A percentile compares a stretch with the other conserved stretches of the same genome.
Conservation (phyloP, 2,329 filamentous ascomycete genomes). For the Rhynchosporium graminicola region DNA sequence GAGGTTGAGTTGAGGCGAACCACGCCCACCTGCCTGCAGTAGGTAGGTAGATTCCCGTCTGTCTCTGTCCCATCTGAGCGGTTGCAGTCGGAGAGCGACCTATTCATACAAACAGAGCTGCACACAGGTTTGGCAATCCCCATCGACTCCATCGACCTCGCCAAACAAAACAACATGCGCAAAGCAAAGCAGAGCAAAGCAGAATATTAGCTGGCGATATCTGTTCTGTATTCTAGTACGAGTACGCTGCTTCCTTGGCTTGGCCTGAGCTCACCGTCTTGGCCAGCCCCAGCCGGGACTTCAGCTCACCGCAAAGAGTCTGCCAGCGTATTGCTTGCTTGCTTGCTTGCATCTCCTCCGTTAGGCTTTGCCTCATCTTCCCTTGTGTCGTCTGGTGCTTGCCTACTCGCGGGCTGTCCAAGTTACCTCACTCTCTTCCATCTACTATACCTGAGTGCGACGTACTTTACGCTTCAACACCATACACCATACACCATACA, state of each 20-base stretch:
- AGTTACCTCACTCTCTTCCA: not conserved
- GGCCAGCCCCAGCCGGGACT: not conserved
- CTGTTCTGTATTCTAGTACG: too few relatives aligned
- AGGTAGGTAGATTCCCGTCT: too few relatives aligned
- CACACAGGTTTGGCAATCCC: too few relatives aligned
- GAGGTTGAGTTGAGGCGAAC: not conserved
- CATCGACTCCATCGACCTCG: too few relatives aligned
- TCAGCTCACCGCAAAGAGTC: constrained; percentile 5
- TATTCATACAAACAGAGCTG: too few relatives aligned
- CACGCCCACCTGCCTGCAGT: not conserved
- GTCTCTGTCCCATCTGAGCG: too few relatives aligned
- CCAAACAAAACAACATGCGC: too few relatives aligned
- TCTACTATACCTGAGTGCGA: too few relatives aligned
- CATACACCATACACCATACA: not conserved
- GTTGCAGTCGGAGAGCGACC: too few relatives aligned
- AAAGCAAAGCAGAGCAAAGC: too few relatives aligned
- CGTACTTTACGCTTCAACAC: too few relatives aligned
- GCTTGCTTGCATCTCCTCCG: constrained; percentile 1
- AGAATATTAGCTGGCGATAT: too few relatives aligned
- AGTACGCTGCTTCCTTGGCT: not conserved
- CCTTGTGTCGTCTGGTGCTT: constrained; percentile 2
- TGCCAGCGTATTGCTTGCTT: not conserved
- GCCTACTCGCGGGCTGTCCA: not conserved
- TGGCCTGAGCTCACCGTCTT: not conserved
- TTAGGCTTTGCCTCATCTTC: not conserved